These are phyloP conservation scores for Parsonsia alboflavescens DNA, from an alignment of 257 asterid genomes.

Conservation along the genomic window DNA sequence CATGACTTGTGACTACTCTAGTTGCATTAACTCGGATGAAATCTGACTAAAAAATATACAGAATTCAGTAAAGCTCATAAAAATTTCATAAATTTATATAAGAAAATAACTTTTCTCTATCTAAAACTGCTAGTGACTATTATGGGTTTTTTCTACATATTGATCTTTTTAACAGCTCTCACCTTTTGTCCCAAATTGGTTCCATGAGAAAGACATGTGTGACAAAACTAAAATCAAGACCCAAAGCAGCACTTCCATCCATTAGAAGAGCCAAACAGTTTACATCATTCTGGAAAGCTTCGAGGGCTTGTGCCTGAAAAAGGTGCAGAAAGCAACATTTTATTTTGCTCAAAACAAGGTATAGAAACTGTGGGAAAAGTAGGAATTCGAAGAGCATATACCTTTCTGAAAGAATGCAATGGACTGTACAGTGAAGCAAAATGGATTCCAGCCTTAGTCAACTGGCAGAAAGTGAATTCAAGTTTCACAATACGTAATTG, in stretches of 20 bases:
- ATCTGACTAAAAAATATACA: neutral
- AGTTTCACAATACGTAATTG: slow-evolving; percentile 15
- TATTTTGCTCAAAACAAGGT: neutral
- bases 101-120: too few relatives aligned
- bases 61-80: neutral
- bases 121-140: neutral
- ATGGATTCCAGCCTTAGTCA: slow-evolving; percentile 61
- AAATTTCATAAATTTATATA: neutral
- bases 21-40: neutral
- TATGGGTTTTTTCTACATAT: neutral
- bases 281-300: slow-evolving; percentile 80
- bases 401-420: slow-evolving; percentile 78
- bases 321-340: neutral
- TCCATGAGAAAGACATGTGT: slow-evolving; percentile 94
- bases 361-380: slow-evolving; percentile 7
- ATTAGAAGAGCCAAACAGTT: slow-evolving; percentile 91
- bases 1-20: slow-evolving; percentile 4
- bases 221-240: slow-evolving; percentile 97
- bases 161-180: slow-evolving; percentile 9
- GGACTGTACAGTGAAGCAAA: slow-evolving; percentile 93
- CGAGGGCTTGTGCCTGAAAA: slow-evolving; percentile 72
- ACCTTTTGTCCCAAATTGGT: slow-evolving; percentile 99
- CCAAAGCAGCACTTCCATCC: slow-evolving; percentile 99
- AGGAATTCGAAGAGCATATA: slow-evolving; percentile 19
- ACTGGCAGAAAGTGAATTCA: slow-evolving; percentile 39